phyloP scores from a whole-genome alignment of 805 yeast genomes.

The Scheffersomyces coipomensis region DNA sequence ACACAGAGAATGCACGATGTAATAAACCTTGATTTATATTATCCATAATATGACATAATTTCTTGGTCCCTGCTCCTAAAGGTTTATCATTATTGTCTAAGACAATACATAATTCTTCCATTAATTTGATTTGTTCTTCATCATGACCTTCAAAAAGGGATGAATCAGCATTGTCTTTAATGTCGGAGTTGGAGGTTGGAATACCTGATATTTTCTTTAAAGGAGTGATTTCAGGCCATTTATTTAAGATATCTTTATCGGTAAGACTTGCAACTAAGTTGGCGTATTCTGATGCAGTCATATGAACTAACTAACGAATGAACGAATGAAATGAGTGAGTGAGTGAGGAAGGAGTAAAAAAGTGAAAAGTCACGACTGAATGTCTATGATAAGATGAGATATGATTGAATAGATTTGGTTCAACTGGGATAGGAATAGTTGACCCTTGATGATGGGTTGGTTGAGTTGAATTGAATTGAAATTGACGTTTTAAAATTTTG shows the following conservation, averaged over 20 bases:
- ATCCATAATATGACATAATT: constrained; percentile 82
- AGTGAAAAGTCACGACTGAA: no score
- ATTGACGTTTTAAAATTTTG: no score
- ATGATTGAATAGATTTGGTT: no score
- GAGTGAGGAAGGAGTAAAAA: no score
- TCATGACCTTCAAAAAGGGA: constrained; percentile 82
- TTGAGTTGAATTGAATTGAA: no score
- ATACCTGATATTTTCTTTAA: constrained; percentile 59
- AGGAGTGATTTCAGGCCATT: constrained; percentile 71
- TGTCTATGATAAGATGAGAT: no score
- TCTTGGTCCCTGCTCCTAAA: constrained; percentile 91
- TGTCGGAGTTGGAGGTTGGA: constrained; percentile 38
- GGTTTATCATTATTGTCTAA: constrained; percentile 85
- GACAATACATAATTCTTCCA: constrained; percentile 97
- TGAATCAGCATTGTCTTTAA: constrained; percentile 73
- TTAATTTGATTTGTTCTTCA: constrained; percentile 87
- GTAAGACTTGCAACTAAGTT: constrained; percentile 53
- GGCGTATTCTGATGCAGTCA: constrained; percentile 5
- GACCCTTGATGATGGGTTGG: no score
- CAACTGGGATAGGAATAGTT: no score
- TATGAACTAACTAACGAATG: no score
- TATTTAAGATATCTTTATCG: constrained; percentile 47
- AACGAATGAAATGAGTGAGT: no score
- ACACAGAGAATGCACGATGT: constrained; percentile 97
- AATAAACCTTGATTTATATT: constrained; percentile 83